phyloP scores from a whole-genome alignment of 176 grass and related monocot genomes.

The Bonia amplexicaulis region DNA sequence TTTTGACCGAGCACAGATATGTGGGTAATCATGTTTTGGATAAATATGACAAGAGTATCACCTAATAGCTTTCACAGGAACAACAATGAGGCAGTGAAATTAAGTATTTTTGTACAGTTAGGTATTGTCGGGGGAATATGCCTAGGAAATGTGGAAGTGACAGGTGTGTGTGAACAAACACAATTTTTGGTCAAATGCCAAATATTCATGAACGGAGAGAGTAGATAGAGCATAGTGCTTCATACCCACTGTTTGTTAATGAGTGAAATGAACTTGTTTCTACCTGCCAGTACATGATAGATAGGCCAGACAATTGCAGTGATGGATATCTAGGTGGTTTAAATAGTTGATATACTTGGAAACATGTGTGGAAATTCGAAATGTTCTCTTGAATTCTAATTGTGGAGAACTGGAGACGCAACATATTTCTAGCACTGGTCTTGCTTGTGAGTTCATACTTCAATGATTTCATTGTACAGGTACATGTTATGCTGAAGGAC shows the following conservation, averaged over 20 bases:
- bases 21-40: neutral
- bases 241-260: neutral
- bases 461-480: conserved; percentile 41
- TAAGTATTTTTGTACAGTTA: neutral
- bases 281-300: neutral
- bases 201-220: neutral
- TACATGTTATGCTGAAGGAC: conserved; percentile 86
- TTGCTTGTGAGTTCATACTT: conserved; percentile 12
- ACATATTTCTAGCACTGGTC: neutral
- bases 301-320: neutral
- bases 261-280: neutral
- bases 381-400: neutral
- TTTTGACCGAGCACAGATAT: neutral
- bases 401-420: neutral
- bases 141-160: neutral
- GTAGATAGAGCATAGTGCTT: neutral
- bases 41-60: neutral
- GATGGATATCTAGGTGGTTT: neutral
- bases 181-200: neutral
- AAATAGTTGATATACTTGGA: neutral
- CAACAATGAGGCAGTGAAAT: neutral
- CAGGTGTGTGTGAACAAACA: neutral
- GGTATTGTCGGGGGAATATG: neutral
- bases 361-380: neutral
- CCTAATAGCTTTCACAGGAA: neutral